These are phyloP conservation scores for Phytophthora podocarpi DNA, from an alignment of 352 stramenopile species.

Conservation along the genomic window DNA sequence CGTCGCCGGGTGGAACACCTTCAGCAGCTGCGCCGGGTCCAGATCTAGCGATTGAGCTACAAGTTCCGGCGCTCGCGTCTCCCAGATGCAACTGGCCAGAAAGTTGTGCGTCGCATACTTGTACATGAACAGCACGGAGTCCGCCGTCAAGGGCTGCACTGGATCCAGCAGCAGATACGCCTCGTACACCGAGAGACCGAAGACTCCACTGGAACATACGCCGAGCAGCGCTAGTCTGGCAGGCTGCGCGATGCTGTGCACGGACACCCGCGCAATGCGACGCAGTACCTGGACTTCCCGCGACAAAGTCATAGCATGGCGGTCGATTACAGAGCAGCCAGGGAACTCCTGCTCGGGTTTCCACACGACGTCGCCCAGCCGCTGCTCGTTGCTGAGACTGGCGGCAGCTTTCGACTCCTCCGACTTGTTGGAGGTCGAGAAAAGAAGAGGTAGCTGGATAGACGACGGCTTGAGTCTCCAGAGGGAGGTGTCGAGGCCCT, in stretches of 20 bases:
- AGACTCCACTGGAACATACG: constrained; percentile 48
- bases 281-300: constrained; percentile 39
- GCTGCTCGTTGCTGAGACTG: constrained; percentile 31
- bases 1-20: constrained; percentile 34
- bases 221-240: constrained; percentile 50
- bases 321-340: constrained; percentile 45
- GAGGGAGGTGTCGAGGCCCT: constrained; percentile 1
- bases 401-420: constrained; percentile 12
- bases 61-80: constrained; percentile 48
- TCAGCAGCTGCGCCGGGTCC: constrained; percentile 40
- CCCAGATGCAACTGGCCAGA: constrained; percentile 69
- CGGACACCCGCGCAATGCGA: constrained; percentile 48
- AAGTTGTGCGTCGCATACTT: constrained; percentile 71
- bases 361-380: constrained; percentile 61
- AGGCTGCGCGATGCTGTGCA: constrained; percentile 54
- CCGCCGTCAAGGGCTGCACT: constrained; percentile 20
- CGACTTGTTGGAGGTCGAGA: constrained; percentile 6
- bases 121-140: constrained; percentile 52
- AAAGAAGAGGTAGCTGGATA: not conserved
- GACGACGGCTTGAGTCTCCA: not conserved
- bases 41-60: constrained; percentile 50
- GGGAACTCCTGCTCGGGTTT: constrained; percentile 66
- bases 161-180: constrained; percentile 49
- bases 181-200: constrained; percentile 58
- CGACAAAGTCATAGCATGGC: constrained; percentile 34